A percentile compares a stretch with the other conserved stretches of the same genome.
Conservation (phyloP, 768 basidiomycete genomes). For the Pluteus cervinus region DNA sequence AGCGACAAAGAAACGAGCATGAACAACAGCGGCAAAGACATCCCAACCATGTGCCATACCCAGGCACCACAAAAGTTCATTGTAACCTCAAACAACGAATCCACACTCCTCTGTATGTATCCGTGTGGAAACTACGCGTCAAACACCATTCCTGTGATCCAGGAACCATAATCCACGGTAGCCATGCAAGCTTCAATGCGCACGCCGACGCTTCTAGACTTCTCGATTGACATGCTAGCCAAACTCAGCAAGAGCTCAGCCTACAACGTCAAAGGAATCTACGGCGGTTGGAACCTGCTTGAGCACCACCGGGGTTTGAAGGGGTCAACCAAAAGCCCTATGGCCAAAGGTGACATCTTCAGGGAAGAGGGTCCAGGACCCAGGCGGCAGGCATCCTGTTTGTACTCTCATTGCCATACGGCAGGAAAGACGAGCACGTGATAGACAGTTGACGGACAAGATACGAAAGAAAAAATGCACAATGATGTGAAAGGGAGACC, state of each 20-base stretch:
- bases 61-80: constrained; percentile 13
- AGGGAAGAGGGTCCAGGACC: constrained; percentile 39
- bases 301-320: constrained; percentile 51
- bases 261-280: constrained; percentile 27
- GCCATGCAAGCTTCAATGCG: constrained; percentile 53
- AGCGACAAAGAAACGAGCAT: constrained; percentile 4
- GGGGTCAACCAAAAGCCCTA: constrained; percentile 11
- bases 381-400: constrained; percentile 32
- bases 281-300: constrained; percentile 45
- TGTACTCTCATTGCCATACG: constrained; percentile 25
- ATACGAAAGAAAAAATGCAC: constrained; percentile 10
- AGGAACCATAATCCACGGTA: constrained; percentile 24
- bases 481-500: constrained; percentile 4
- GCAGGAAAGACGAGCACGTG: constrained; percentile 8
- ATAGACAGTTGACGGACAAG: constrained; percentile 1
- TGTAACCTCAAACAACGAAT: constrained; percentile 6
- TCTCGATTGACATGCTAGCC: constrained; percentile 21
- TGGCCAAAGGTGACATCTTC: constrained; percentile 12
- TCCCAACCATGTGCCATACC: constrained; percentile 17
- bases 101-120: constrained; percentile 25
- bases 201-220: constrained; percentile 44
- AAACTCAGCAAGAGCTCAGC: constrained; percentile 12
- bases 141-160: constrained; percentile 6
- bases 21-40: too few species aligned
- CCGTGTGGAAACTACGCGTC: constrained; percentile 14